Base-by-base conservation (phyloP, 768 basidiomycete species). In the Hypholoma fasciculare region DNA sequence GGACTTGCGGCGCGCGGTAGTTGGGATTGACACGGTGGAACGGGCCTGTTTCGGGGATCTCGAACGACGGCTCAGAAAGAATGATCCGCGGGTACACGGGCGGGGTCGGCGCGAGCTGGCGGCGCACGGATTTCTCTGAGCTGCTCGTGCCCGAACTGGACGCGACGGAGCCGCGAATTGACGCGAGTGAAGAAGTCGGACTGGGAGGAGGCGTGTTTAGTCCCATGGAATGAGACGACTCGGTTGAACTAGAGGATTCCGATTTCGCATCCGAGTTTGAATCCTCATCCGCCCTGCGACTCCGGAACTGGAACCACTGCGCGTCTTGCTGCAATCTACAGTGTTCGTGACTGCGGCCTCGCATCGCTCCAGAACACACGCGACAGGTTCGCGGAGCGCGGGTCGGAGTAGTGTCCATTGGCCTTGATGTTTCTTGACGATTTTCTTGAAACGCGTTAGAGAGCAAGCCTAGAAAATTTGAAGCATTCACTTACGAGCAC, bases 21-120 rank as follows among this genome's bases (percentile, higher is more conserved):
- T 61, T 47, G 8, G 59, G 61, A 26, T 65, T 65, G 26, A 55
- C 38, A 36, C 62, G 56, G 36, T 60, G 61, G 50, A 44, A 63
- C 12, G 44, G 16, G 12, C 57, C 57, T 14, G 51, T 49, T 14
- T 56, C 54, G 4, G 61, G 59, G 14, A 48, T 9, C 40, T 47
- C 54, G n/a, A 34, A 54, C 11, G 54, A 47, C 30, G 44, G 30
- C 14, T 43, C 52, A 8, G 52, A 46, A 20, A 54, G 20, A 4
- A 44, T 5, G 14, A 40, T 12, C 27, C 11, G 43, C 9, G 54
- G 43, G 19, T 47, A 47, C 20, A 36, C 26, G 3, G 43, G 43
- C 11, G 34, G 54, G 9, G 54, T 27, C 4, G 54, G 54, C 3
- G 19, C 34, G 17, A 44, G 26, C 27, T n/a, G 26, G 20, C 42